A percentile compares a stretch with the other conserved stretches of the same genome.
Conservation (phyloP, 2,329 filamentous ascomycete species). For the Ophiostoma quercus region DNA sequence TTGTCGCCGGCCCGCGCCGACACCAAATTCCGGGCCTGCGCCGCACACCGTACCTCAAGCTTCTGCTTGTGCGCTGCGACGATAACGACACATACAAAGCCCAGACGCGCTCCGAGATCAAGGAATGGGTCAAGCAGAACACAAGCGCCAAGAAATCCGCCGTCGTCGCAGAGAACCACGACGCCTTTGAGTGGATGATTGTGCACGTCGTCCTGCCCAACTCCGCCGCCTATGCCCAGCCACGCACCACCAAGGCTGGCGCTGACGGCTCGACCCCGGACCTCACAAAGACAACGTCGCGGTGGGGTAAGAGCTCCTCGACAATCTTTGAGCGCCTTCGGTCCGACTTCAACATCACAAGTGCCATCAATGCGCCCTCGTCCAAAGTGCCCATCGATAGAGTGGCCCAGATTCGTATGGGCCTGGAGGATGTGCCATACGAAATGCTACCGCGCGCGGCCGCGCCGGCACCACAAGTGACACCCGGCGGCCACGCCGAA, state of each 20-base stretch:
- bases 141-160: slow-evolving; percentile 54
- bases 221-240: slow-evolving; percentile 72
- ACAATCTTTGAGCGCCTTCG: slow-evolving; percentile 82
- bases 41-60: slow-evolving; percentile 87
- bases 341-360: slow-evolving; percentile 77
- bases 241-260: slow-evolving; percentile 51
- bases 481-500: slow-evolving; percentile 54
- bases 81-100: slow-evolving; percentile 92
- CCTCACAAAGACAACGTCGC: slow-evolving; percentile 26
- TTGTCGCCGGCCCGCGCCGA: slow-evolving; percentile 38
- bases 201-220: slow-evolving; percentile 89
- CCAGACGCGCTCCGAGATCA: slow-evolving; percentile 67
- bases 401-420: slow-evolving; percentile 78
- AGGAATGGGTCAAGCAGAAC: slow-evolving; percentile 85
- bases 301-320: slow-evolving; percentile 48
- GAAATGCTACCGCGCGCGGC: slow-evolving; percentile 58
- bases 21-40: slow-evolving; percentile 94
- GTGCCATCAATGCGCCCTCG: slow-evolving; percentile 66
- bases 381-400: slow-evolving; percentile 67
- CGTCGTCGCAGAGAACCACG: slow-evolving; percentile 81
- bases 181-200: slow-evolving; percentile 94
- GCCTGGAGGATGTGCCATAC: slow-evolving; percentile 63
- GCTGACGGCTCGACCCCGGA: slow-evolving; percentile 54
- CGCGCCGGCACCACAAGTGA: slow-evolving; percentile 51
- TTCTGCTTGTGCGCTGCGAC: slow-evolving; percentile 85